These are phyloP conservation scores for Plasmodium cynomolgi DNA, from an alignment of 169 alveolate genomes.

Conservation along the genomic window DNA sequence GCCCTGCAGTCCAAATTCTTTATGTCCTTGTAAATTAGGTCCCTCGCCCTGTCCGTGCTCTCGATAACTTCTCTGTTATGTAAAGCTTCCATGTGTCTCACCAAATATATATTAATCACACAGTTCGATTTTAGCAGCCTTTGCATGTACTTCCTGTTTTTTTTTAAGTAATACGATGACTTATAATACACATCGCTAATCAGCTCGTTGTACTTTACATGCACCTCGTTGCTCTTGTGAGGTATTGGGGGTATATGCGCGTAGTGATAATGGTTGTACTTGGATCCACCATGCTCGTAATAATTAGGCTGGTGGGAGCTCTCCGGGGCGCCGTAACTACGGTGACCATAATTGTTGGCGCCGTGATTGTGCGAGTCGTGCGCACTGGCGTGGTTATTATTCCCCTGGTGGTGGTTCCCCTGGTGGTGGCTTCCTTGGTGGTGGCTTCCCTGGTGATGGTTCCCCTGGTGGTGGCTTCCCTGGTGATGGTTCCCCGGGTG, in stretches of 20 bases:
- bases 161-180: constrained; percentile 25
- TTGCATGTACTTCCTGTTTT: constrained; percentile 60
- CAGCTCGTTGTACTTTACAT: constrained; percentile 9
- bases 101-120: constrained; percentile 43
- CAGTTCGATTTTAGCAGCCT: constrained; percentile 23
- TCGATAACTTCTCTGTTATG: constrained; percentile 52
- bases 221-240: background rate
- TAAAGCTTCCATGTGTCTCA: constrained; percentile 71
- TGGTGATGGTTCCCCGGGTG: background rate
- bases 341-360: background rate
- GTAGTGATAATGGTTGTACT: background rate
- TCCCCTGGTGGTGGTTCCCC: background rate
- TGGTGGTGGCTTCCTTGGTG: background rate
- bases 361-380: background rate
- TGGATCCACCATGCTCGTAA: background rate
- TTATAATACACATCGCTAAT: constrained; percentile 52
- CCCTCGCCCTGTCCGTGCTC: constrained; percentile 6
- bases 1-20: constrained; percentile 27
- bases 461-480: background rate
- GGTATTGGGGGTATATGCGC: background rate
- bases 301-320: background rate
- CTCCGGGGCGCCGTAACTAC: background rate
- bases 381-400: background rate
- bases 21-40: constrained; percentile 18
- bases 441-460: background rate